These are phyloP conservation scores for Phytophthora palmivora DNA, from an alignment of 352 stramenopile species.

Conservation along the genomic window DNA sequence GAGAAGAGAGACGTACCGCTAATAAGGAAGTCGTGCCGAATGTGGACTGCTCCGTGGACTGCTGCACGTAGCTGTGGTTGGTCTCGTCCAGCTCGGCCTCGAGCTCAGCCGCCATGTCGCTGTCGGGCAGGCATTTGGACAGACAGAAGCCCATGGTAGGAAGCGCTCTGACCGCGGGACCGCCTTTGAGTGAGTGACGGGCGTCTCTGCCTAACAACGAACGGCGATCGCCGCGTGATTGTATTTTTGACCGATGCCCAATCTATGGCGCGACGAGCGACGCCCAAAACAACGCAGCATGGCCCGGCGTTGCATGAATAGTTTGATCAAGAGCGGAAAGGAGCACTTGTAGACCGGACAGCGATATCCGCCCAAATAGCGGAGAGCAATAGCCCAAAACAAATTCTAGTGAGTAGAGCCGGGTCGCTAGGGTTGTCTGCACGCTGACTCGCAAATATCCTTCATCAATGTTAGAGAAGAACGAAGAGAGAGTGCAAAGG, in stretches of 20 bases:
- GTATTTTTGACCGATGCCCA: conserved; percentile 29
- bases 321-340: background rate
- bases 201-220: conserved; percentile 35
- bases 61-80: conserved; percentile 61
- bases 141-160: conserved; percentile 84
- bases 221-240: conserved; percentile 18
- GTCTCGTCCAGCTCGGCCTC: conserved; percentile 84
- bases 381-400: conserved; percentile 12
- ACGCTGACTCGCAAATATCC: conserved; percentile 25
- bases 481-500: conserved; percentile 7
- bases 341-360: conserved; percentile 5
- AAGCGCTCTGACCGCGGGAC: conserved; percentile 16
- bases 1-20: conserved; percentile 46
- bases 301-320: conserved; percentile 3
- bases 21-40: conserved; percentile 83
- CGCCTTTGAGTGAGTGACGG: conserved; percentile 26
- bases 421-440: conserved; percentile 9
- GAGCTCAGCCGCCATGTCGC: conserved; percentile 86
- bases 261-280: conserved; percentile 8
- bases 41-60: conserved; percentile 47
- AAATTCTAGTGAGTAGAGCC: background rate
- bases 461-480: background rate
- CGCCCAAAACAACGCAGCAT: conserved; percentile 2
- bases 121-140: conserved; percentile 84
- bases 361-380: conserved; percentile 2